Evolutionary conservation across 306 rosid genomes (phyloP).

Genomic region (Rubus idaeus): DNA sequence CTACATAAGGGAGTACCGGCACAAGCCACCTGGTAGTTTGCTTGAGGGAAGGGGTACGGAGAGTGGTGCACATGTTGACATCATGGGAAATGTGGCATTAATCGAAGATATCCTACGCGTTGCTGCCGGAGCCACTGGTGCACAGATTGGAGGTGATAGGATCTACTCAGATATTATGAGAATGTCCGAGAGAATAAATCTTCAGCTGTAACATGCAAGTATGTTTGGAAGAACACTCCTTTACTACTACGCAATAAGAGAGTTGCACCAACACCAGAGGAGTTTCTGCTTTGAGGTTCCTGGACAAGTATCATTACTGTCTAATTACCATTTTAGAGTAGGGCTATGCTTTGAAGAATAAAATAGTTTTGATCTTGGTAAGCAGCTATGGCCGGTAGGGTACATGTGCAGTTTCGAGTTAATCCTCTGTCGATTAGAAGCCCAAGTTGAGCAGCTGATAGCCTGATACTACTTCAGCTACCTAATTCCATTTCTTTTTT

Average conservation of each 20-base stretch:
- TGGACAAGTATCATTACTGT: not conserved
- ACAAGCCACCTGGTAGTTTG: constrained; percentile 44
- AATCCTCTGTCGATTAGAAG: not conserved
- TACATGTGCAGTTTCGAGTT: not conserved
- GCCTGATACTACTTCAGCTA: too few relatives aligned
- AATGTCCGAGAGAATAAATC: constrained; percentile 52
- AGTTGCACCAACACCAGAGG: not conserved
- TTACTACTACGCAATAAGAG: not conserved
- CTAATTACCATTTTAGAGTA: not conserved
- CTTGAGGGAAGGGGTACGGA: constrained; percentile 52
- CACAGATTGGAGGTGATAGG: constrained; percentile 63
- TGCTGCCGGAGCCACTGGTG: constrained; percentile 63
- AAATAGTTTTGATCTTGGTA: not conserved
- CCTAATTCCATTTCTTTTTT: not conserved
- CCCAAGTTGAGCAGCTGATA: too few relatives aligned
- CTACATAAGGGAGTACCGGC: constrained; percentile 58
- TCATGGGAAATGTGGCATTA: constrained; percentile 59
- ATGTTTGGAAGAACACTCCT: not conserved
- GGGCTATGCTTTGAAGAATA: not conserved
- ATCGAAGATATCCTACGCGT: constrained; percentile 62
- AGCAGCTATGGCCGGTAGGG: not conserved
- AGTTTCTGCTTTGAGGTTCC: constrained; percentile 10
- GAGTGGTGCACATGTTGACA: constrained; percentile 52
- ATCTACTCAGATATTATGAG: constrained; percentile 60
- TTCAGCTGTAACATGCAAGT: constrained; percentile 45